Base-by-base conservation (phyloP, 495 filamentous ascomycete genomes). In the Amorphotheca resinae region DNA sequence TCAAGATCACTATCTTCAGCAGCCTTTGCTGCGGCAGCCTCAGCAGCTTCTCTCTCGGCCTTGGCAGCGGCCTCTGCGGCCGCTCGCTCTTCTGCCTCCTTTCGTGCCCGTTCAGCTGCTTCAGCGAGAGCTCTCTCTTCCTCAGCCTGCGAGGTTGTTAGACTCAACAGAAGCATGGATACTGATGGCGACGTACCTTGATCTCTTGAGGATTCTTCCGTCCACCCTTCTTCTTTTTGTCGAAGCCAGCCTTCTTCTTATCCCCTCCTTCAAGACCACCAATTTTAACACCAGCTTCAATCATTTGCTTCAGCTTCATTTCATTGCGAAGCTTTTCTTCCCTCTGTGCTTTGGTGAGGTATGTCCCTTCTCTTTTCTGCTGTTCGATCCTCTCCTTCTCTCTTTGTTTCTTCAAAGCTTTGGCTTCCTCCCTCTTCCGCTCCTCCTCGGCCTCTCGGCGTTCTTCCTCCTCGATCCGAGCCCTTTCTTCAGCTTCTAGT, bases 341-440 rank as follows among this genome's bases (percentile, higher is more conserved):
- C 54, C 78, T 84, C 62, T 99, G 87, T 22, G 89, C 85, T 61
- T 94, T 91, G 49, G 88, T 95, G 47, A 95, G 68, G 53, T 87
- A 87, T 59, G 93, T 95, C 54, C 93, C 93, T 62, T 94, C 87
- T 58, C 77, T 88, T 67, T 91, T 91, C 12, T 95, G 74, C 63
- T 95, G 84, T 54, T 99, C 93, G 48, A 93, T 87, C 67, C 75
- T 89, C 62, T 95, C 83, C 62, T 82, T 93, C 59, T 99, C 93
- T 62, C 82, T 93, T 59, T 93, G 86, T 69, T 95, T 96, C 71
- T 82, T 94, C 37, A 71, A 64, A 9, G 79, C 77, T 52, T 79
- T 81, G 22, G 72, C 72, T 55, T 88, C 86, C 46, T 84, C 86
- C 55, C 67, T 77, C 47, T 69, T 75, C 60, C 70, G 78, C 57